Base-by-base conservation (phyloP, 768 basidiomycete genomes). In the Gymnopilus junonius region DNA sequence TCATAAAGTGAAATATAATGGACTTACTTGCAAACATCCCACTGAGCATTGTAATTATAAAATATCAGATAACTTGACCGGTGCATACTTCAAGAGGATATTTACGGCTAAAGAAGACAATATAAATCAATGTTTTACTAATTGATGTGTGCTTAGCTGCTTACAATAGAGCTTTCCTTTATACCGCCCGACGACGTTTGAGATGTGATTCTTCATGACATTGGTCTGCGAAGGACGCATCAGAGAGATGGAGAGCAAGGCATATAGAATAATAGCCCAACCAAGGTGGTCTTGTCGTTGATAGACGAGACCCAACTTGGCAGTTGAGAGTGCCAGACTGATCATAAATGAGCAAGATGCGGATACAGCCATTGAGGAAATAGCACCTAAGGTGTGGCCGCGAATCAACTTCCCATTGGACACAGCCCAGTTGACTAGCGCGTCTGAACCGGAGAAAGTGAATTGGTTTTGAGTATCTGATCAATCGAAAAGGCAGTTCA, bases 161-260 rank as follows among this genome's bases (percentile, higher is more conserved):
- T 55, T 58, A 73, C 77, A 75, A 46, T 81, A 83, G 21, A 83
- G 70, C 55, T 83, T 80, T 21, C 83, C 83, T 59, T 75, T 79
- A 69, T 81, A 84, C 25, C 77, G 77, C 3, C 79, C 81, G 40
- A 80, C 80, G 46, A 83, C 72, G 56, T 74, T 80, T 12, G 76
- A 70, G 59, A 84, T 82, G 66, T 84, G 83, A 62, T 79, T 81
- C 66, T 83, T 74, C 61, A 83, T 77, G 62, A 82, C 80, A 1
- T 74, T 76, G 8, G 77, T 80, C 79, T 80, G 55, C 29, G 55
- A 17, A 50, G 14, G 35, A 21, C 25, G 1, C 7, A 35, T 37
- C n/a, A 42, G 20, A 37, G 32, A 10, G 21, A 20, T n/a, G 48
- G 4, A 35, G 40, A 42, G 17, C 40, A 42, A 42, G 11, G 12